Evolutionary conservation across 768 basidiomycete genomes (phyloP).

Genomic region (Mycena metata): DNA sequence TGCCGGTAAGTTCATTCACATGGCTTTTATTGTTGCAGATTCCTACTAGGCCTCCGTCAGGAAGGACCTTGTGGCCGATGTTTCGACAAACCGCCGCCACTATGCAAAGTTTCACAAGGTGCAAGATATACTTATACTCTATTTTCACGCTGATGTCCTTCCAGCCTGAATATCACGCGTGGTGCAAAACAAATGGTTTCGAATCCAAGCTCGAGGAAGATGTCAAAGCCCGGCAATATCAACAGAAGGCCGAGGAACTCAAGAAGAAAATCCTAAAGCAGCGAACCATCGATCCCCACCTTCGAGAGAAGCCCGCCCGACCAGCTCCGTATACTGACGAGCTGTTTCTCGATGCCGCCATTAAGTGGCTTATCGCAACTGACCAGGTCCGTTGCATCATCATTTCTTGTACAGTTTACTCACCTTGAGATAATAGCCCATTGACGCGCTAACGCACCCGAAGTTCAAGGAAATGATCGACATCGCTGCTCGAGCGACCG

Average conservation of each 20-base stretch:
- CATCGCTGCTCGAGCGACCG: conserved; percentile 49
- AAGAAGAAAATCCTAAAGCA: no score
- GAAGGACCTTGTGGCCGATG: conserved; percentile 11
- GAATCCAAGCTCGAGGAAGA: conserved; percentile 27
- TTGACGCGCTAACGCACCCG: conserved; percentile 48
- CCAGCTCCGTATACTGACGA: conserved; percentile 23
- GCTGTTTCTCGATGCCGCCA: conserved; percentile 43
- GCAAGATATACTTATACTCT: conserved; percentile 11
- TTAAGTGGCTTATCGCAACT: conserved; percentile 52
- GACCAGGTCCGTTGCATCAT: conserved; percentile 47
- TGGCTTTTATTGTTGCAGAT: conserved; percentile 9
- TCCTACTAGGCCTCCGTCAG: not conserved
- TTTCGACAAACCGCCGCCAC: conserved; percentile 24
- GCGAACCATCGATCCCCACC: conserved; percentile 24
- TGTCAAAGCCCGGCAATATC: conserved; percentile 9
- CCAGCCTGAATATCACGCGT: conserved; percentile 20
- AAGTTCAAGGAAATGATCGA: conserved; percentile 50
- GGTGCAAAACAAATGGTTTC: conserved; percentile 20
- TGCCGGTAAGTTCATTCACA: conserved; percentile 28
- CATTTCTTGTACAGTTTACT: conserved; percentile 14
- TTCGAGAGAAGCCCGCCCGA: conserved; percentile 23
- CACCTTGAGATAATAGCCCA: conserved; percentile 34
- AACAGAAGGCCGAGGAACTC: conserved; percentile 4
- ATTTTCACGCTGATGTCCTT: not conserved
- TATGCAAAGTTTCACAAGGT: conserved; percentile 12